phyloP scores from a whole-genome alignment of 1,284 basidiomycete genomes.

The Ganoderma boninense region DNA sequence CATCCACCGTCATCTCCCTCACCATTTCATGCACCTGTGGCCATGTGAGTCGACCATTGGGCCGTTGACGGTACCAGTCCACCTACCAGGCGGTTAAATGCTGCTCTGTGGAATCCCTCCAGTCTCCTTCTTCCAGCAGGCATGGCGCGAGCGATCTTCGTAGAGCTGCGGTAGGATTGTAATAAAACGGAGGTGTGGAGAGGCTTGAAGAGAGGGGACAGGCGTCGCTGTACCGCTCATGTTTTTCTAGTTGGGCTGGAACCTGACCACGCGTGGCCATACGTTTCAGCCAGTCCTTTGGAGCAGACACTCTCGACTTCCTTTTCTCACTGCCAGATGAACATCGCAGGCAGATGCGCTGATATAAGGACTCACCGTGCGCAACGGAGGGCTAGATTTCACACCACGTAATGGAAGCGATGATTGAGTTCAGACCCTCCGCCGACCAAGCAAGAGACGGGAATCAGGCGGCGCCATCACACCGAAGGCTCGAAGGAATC shows the following conservation, averaged over 20 bases:
- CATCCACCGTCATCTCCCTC: slow-evolving; percentile 82
- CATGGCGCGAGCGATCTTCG: not conserved
- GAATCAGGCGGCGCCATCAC: too few relatives aligned
- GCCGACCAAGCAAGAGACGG: not conserved
- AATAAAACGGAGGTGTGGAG: not conserved
- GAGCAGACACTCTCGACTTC: not conserved
- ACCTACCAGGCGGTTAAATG: not conserved
- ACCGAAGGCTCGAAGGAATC: too few relatives aligned
- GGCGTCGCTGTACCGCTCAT: not conserved
- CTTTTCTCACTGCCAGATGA: not conserved
- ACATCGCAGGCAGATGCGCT: not conserved
- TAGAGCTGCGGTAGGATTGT: too few relatives aligned
- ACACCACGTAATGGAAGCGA: not conserved
- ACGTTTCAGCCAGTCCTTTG: not conserved
- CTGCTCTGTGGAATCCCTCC: not conserved
- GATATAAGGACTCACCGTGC: not conserved
- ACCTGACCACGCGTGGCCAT: not conserved
- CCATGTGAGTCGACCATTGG: not conserved
- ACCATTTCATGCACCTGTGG: slow-evolving; percentile 91
- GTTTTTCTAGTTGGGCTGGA: not conserved
- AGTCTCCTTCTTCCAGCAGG: not conserved
- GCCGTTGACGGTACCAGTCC: not conserved
- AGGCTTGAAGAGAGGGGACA: not conserved
- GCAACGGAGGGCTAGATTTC: not conserved
- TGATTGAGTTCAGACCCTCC: not conserved